These are phyloP conservation scores for Silene uniflora DNA, from an alignment of 148 eudicot genomes.

Conservation along the genomic window DNA sequence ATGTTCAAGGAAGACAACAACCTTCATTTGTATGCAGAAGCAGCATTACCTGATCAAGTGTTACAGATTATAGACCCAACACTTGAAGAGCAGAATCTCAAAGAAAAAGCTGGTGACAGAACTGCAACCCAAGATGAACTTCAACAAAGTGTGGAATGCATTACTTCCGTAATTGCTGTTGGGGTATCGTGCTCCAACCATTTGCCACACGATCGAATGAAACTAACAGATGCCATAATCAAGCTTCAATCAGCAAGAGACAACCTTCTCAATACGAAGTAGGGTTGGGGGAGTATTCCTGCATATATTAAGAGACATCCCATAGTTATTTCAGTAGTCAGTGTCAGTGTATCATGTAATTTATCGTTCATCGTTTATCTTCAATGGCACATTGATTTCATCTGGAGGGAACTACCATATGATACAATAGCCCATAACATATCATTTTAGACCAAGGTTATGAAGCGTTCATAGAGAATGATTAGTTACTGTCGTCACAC, in stretches of 20 bases:
- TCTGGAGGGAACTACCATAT: too few relatives aligned
- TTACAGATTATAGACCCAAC: constrained; percentile 10
- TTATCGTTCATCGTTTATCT: background rate
- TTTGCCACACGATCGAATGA: constrained; percentile 13
- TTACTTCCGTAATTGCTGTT: background rate
- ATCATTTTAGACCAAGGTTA: too few relatives aligned
- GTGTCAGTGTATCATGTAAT: background rate
- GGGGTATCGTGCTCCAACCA: constrained; percentile 18
- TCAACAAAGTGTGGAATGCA: constrained; percentile 9
- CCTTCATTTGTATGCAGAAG: constrained; percentile 13
- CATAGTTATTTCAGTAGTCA: too few relatives aligned
- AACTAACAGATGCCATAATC: constrained; percentile 8
- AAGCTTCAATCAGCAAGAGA: constrained; percentile 12
- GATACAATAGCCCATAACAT: too few relatives aligned
- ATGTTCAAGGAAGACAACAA: constrained; percentile 19
- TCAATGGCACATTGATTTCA: too few relatives aligned
- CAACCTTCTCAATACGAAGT: background rate
- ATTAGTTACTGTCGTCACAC: too few relatives aligned
- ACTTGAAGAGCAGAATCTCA: background rate
- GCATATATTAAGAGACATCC: background rate
- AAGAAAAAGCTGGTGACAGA: background rate
- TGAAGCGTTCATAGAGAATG: too few relatives aligned
- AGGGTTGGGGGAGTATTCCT: background rate
- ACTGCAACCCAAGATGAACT: background rate
- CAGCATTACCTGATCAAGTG: constrained; percentile 15